Evolutionary conservation across 2,329 filamentous ascomycete species (phyloP).

Genomic region (Xylariaceae sp.): DNA sequence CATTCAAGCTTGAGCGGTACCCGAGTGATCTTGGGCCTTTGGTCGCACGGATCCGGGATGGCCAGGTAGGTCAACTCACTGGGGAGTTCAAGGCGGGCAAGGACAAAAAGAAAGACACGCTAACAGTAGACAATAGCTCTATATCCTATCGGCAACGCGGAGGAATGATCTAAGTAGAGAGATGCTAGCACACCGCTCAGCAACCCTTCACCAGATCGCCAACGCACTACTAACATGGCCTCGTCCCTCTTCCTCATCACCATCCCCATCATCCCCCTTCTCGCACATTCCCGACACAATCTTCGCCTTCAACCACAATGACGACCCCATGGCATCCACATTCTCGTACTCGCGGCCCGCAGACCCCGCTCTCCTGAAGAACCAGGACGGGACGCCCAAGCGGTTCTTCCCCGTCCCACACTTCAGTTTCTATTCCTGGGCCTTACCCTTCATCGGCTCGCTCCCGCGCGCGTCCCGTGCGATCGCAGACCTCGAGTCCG

Average conservation of each 20-base stretch:
- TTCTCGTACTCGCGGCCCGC: conserved; percentile 57
- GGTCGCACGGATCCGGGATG: conserved; percentile 51
- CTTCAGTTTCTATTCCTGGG: conserved; percentile 63
- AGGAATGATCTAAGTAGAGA: conserved; percentile 50
- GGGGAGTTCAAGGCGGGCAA: not conserved
- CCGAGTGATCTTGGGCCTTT: conserved; percentile 50
- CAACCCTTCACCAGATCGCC: conserved; percentile 61
- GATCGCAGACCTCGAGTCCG: conserved; percentile 48
- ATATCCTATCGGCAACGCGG: conserved; percentile 52
- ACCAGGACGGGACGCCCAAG: conserved; percentile 10
- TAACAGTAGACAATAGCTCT: conserved; percentile 43
- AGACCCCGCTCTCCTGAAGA: conserved; percentile 40
- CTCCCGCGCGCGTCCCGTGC: conserved; percentile 47
- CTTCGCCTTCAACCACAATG: conserved; percentile 60
- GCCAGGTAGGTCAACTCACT: conserved; percentile 42
- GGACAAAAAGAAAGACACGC: not conserved
- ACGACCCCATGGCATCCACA: conserved; percentile 52
- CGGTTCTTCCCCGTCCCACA: conserved; percentile 59
- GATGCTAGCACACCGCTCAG: conserved; percentile 56
- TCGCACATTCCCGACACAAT: conserved; percentile 51
- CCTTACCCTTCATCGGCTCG: conserved; percentile 56
- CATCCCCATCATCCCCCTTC: conserved; percentile 10
- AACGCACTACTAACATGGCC: conserved; percentile 59
- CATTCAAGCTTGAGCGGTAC: conserved; percentile 48
- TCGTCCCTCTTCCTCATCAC: conserved; percentile 25